These are phyloP conservation scores for Scedosporium dehoogii DNA, from an alignment of 2,329 filamentous ascomycete species.

Conservation along the genomic window DNA sequence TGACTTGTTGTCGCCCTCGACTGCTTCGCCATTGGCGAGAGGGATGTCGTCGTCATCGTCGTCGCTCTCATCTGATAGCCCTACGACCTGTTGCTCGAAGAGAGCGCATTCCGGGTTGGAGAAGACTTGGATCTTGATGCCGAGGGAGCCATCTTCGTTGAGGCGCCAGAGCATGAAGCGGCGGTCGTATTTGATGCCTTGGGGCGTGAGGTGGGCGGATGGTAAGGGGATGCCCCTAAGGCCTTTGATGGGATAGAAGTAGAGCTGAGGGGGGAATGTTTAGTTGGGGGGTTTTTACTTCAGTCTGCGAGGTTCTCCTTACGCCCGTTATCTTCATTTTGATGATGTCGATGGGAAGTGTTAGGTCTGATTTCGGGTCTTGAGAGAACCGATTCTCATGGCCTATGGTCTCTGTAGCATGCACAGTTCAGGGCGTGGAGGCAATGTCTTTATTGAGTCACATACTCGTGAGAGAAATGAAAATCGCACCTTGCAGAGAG, in stretches of 20 bases:
- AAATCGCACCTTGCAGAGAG: background rate
- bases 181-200: slow-evolving; percentile 57
- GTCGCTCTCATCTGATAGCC: slow-evolving; percentile 10
- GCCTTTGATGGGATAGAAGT: slow-evolving; percentile 65
- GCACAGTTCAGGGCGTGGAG: no score
- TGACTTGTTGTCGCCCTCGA: background rate
- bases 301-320: slow-evolving; percentile 2
- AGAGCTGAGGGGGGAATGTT: slow-evolving; percentile 32
- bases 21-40: background rate
- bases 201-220: slow-evolving; percentile 43
- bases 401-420: no score
- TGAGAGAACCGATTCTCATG: background rate
- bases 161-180: slow-evolving; percentile 59
- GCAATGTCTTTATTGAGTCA: no score
- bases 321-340: slow-evolving; percentile 23
- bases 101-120: slow-evolving; percentile 50
- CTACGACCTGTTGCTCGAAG: slow-evolving; percentile 48
- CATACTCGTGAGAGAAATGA: background rate
- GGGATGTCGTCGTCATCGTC: background rate
- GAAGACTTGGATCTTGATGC: slow-evolving; percentile 51
- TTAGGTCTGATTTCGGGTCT: slow-evolving; percentile 1
- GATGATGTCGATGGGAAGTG: background rate
- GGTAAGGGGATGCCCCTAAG: slow-evolving; percentile 51
- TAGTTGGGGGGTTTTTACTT: background rate
- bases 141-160: slow-evolving; percentile 22